A percentile compares a stretch with the other conserved stretches of the same genome.
These are phyloP conservation scores for Firmiana major DNA, from an alignment of 345 rosid genomes.

Conservation along the genomic window DNA sequence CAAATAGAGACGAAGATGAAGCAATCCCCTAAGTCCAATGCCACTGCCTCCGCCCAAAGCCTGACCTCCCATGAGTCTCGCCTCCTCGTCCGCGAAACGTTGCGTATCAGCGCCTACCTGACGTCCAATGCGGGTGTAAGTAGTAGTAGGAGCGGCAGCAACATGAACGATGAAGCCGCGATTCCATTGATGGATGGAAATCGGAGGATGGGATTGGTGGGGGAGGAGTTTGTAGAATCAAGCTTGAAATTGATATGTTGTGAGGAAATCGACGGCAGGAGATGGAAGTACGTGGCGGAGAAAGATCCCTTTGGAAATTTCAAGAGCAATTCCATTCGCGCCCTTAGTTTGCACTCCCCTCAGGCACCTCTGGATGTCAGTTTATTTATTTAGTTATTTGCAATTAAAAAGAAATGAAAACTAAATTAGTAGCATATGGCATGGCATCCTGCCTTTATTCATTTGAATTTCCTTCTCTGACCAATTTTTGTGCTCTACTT, in stretches of 20 bases:
- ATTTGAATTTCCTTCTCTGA: too few species aligned
- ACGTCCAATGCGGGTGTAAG: slow-evolving; percentile 33
- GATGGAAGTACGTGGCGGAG: slow-evolving; percentile 81
- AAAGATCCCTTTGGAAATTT: slow-evolving; percentile 49
- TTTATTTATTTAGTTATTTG: not conserved
- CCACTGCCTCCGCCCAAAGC: slow-evolving; percentile 28
- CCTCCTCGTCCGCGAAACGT: slow-evolving; percentile 84
- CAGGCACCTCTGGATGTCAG: slow-evolving; percentile 73
- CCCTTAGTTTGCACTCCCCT: slow-evolving; percentile 66
- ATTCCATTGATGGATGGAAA: slow-evolving; percentile 14
- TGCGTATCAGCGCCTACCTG: slow-evolving; percentile 89
- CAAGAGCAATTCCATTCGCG: slow-evolving; percentile 72
- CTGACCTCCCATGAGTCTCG: slow-evolving; percentile 51
- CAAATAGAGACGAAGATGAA: slow-evolving; percentile 22
- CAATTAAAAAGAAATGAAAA: too few species aligned
- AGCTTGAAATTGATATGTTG: slow-evolving; percentile 71
- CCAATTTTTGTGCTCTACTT: not conserved
- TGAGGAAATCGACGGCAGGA: slow-evolving; percentile 88
- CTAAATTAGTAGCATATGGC: too few species aligned
- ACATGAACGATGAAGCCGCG: not conserved
- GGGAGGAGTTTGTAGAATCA: slow-evolving; percentile 48
- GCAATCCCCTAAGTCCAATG: slow-evolving; percentile 29
- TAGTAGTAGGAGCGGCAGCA: not conserved
- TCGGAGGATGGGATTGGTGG: slow-evolving; percentile 31
- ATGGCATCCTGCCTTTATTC: too few species aligned